Conservation (phyloP, 371 early-diverging fungal genomes). For the Mucor irregularis region DNA sequence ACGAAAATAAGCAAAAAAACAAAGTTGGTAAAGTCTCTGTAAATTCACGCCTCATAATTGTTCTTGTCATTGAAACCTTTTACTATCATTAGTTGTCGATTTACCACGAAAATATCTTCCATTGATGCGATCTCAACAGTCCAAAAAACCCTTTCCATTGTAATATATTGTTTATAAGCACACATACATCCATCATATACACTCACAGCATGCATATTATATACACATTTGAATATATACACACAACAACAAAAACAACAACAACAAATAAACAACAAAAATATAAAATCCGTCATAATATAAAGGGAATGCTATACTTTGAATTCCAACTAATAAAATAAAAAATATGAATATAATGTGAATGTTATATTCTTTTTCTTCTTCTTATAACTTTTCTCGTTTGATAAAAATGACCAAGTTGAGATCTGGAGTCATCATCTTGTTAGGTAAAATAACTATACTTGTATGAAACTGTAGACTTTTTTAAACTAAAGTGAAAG, state of each 20-base stretch:
- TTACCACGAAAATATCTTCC: slow-evolving; percentile 57
- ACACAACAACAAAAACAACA: background rate
- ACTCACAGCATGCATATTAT: too few relatives aligned
- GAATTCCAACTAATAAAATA: slow-evolving; percentile 3
- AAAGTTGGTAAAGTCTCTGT: slow-evolving; percentile 44
- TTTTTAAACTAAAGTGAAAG: background rate
- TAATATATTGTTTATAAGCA: background rate
- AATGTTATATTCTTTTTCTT: background rate
- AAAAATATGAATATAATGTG: background rate
- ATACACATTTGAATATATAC: too few relatives aligned
- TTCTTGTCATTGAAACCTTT: background rate
- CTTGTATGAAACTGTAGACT: too few relatives aligned
- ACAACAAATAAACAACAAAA: background rate
- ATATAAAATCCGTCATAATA: background rate
- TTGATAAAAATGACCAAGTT: slow-evolving; percentile 1
- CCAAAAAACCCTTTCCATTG: background rate
- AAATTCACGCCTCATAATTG: too few relatives aligned
- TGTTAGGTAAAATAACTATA: too few relatives aligned
- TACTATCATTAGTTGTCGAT: slow-evolving; percentile 34
- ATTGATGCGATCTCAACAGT: slow-evolving; percentile 22
- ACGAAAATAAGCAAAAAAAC: slow-evolving; percentile 52
- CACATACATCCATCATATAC: too few relatives aligned
- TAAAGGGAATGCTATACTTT: slow-evolving; percentile 9
- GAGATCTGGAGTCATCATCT: slow-evolving; percentile 1
- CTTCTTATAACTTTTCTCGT: background rate